Conservation (phyloP, 2,329 filamentous ascomycete species). For the Stagonosporopsis vannaccii region DNA sequence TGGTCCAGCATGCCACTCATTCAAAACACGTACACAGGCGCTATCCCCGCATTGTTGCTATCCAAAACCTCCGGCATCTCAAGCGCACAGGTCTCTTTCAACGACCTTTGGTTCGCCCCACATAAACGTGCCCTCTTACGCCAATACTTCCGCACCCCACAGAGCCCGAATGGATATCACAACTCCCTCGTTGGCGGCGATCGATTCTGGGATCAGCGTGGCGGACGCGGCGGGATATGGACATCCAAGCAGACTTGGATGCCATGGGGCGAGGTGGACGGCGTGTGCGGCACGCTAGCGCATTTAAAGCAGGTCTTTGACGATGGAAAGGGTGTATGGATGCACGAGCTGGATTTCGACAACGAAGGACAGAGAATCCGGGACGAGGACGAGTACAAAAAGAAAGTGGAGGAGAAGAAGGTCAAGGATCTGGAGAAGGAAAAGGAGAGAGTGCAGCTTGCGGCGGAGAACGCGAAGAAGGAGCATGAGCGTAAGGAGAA, state of each 20-base stretch:
- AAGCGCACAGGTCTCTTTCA: slow-evolving; percentile 49
- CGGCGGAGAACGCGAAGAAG: slow-evolving; percentile 14
- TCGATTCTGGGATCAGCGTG: slow-evolving; percentile 58
- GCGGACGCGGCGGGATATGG: slow-evolving; percentile 63
- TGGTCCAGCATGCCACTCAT: slow-evolving; percentile 56
- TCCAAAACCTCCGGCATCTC: neutral
- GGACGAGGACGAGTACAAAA: slow-evolving; percentile 23
- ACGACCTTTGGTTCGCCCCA: slow-evolving; percentile 58
- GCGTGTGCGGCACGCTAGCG: slow-evolving; percentile 42
- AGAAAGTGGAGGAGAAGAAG: slow-evolving; percentile 20
- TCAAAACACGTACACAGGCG: slow-evolving; percentile 57
- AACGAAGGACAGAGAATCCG: slow-evolving; percentile 23
- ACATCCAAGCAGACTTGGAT: slow-evolving; percentile 58
- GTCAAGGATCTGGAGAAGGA: slow-evolving; percentile 23
- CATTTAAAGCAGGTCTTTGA: slow-evolving; percentile 57
- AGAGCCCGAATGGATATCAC: slow-evolving; percentile 53
- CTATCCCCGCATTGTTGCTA: slow-evolving; percentile 56
- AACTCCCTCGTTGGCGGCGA: slow-evolving; percentile 56
- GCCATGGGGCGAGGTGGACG: slow-evolving; percentile 56
- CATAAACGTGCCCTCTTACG: slow-evolving; percentile 59
- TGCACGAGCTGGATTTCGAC: slow-evolving; percentile 38
- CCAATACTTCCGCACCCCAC: slow-evolving; percentile 56
- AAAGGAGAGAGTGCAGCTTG: slow-evolving; percentile 10
- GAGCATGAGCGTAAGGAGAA: slow-evolving; percentile 16
- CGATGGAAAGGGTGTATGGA: slow-evolving; percentile 55